Conservation (phyloP, 2,329 filamentous ascomycete genomes). For the Ascochyta clinopodiicola region DNA sequence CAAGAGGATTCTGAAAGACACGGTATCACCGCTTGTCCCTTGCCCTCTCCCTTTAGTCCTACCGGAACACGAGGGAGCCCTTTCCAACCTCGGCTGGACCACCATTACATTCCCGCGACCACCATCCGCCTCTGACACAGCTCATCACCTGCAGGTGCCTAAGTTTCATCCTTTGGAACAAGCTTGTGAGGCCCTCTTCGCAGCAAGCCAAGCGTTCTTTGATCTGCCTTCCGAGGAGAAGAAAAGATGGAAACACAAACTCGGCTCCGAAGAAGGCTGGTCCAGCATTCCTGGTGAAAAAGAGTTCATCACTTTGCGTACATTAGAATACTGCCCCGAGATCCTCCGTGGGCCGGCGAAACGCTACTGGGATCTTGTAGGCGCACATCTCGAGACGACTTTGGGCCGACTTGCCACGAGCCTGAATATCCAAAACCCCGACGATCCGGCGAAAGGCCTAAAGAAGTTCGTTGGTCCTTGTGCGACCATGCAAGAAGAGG, state of each 20-base stretch:
- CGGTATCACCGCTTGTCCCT: constrained; percentile 29
- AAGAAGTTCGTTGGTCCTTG: constrained; percentile 38
- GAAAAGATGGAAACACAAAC: constrained; percentile 38
- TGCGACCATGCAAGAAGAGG: constrained; percentile 24
- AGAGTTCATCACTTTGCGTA: constrained; percentile 49
- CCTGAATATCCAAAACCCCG: constrained; percentile 23
- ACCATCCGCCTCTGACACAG: not conserved
- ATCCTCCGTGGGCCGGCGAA: constrained; percentile 38
- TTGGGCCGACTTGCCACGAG: constrained; percentile 33
- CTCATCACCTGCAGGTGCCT: not conserved
- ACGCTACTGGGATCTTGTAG: constrained; percentile 44
- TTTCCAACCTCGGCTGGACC: constrained; percentile 46
- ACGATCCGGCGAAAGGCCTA: constrained; percentile 23
- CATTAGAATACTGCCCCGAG: constrained; percentile 40
- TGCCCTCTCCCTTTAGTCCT: constrained; percentile 42
- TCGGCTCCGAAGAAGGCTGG: constrained; percentile 48
- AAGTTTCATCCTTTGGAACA: constrained; percentile 38
- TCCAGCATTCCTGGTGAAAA: constrained; percentile 46
- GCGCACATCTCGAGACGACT: constrained; percentile 31
- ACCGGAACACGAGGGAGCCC: constrained; percentile 39
- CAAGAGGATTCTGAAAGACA: constrained; percentile 11
- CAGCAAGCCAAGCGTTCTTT: constrained; percentile 43
- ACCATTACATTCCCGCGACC: constrained; percentile 41
- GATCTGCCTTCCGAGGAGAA: constrained; percentile 33
- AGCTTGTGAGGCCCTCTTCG: constrained; percentile 40